Conservation (phyloP, 768 basidiomycete genomes). For the Naganishia friedmannii region DNA sequence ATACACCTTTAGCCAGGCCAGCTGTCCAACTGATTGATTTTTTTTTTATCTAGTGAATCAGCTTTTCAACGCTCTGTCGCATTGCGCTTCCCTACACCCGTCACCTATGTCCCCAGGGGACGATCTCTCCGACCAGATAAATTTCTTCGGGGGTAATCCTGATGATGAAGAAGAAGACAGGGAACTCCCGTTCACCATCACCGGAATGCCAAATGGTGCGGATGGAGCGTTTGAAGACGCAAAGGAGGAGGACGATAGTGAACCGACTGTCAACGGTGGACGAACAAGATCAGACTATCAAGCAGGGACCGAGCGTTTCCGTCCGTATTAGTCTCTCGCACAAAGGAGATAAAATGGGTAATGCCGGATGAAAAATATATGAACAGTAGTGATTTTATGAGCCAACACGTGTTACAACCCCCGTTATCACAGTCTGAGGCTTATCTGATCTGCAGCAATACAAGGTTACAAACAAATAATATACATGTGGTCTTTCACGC, state of each 20-base stretch:
- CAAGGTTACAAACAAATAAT: not conserved
- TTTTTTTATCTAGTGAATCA: not conserved
- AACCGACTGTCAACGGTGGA: constrained; percentile 2
- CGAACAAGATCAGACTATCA: constrained; percentile 19
- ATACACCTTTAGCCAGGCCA: not conserved
- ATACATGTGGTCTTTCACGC: not conserved
- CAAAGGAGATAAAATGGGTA: not conserved
- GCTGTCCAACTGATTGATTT: not conserved
- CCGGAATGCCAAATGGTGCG: constrained; percentile 9
- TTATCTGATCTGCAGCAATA: not conserved
- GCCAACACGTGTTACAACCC: not conserved
- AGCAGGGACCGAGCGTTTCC: constrained; percentile 12
- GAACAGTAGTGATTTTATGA: not conserved
- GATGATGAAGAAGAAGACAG: constrained; percentile 18
- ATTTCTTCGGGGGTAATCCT: constrained; percentile 19
- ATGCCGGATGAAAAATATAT: not conserved
- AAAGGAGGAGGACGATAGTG: not conserved
- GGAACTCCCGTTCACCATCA: constrained; percentile 25
- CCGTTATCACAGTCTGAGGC: not conserved
- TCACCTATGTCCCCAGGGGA: constrained; percentile 9
- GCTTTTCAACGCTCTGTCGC: constrained; percentile 21
- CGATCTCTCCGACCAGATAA: not conserved
- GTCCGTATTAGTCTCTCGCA: constrained; percentile 2
- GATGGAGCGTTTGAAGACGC: constrained; percentile 18
- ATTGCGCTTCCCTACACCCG: constrained; percentile 12